Base-by-base conservation (phyloP, 768 basidiomycete genomes). In the Macrolepiota fuliginosa region DNA sequence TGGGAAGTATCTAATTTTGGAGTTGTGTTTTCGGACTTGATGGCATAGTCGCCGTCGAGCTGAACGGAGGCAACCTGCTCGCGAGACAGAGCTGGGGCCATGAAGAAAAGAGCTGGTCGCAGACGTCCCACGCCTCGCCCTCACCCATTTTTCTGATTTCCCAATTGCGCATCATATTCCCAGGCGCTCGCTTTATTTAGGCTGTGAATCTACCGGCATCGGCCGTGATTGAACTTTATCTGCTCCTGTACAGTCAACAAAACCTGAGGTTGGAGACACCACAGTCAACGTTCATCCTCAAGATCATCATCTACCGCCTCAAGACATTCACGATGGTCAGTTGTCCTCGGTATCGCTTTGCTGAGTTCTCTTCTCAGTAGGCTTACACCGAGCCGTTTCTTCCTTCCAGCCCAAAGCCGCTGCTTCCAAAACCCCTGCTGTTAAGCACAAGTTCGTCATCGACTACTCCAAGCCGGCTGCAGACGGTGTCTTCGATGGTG, bases 301-400 rank as follows among this genome's bases (percentile, higher is more conserved):
- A 54, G 59, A 29, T 55, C 67, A 49, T 54, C 62, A 47, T 39
- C 65, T 22, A 12, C 62, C 47, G 19, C 67, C 64, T 63, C 60
- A 69, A 69, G 63, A 64, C 54, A 56, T 59, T 74, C 81, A 81
- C 78, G 72, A 91, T 91, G 90, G 90, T 91, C 71, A 87, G 88
- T 89, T 55, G 40, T 39, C 65, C 77, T 74, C 74, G 81, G 81
- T 82, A 81, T 77, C 72, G 89, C 90, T 91, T 90, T 91, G 89
- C 90, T 92, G 90, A 91, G 90, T 83, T 81, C 68, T 72, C 87
- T 89, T 91, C 91, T 91, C 91, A 92, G 91, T 92, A 92, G 90
- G 90, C 88, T 90, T 69, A 90, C 73, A 71, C 81, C 77, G 42
- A 42, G 57, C 50, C 47, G 11, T 42, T 53, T 68, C 68, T 64